Base-by-base conservation (phyloP, 192 early-diverging fungal species). In the Spizellomyces sp. region DNA sequence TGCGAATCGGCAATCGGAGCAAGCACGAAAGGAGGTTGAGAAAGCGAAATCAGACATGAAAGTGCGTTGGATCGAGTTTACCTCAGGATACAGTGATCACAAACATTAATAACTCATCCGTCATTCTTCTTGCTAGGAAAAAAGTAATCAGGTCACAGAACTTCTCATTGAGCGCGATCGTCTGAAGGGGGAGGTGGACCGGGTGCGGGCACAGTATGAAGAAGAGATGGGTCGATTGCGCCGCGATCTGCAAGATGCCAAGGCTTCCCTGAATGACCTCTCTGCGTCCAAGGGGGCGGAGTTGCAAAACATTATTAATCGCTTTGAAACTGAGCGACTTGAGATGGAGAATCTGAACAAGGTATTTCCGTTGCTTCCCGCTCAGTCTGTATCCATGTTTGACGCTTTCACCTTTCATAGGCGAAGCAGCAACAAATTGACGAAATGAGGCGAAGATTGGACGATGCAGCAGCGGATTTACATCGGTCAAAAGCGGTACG, bases 121-220 rank as follows among this genome's bases (percentile, higher is more conserved):
- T 12, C 59, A n/a, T 36, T 15, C 12, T 22, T 12, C 19, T 14
- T 14, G 22, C 12, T 61, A 83, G 83, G 55, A 73, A 9, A 84
- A 85, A 69, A 42, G 45, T 6, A 69, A 62, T 9, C 81, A 87
- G 67, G 58, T 82, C 19, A 86, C 93, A 8, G 94, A 97, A 69
- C 92, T 95, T 83, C 91, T 98, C 70, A 89, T 94, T 55, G 94
- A 97, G 78, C 87, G 93, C 62, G 93, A 96, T 80, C 88, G 90
- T 63, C 87, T 94, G 55, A 83, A 87, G 67, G 89, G 90, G 45
- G 92, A 96, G 62, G 79, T 94, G 15, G 88, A 92, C 73, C 87
- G 92, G 50, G 68, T 94, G 69, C 88, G 90, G 63, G 81, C 89
- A 72, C 87, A 87, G 60, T 93, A 94, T 74, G 88, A 90, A 22